Conservation (phyloP, 2,329 filamentous ascomycete genomes). For the Alternaria arbusti region DNA sequence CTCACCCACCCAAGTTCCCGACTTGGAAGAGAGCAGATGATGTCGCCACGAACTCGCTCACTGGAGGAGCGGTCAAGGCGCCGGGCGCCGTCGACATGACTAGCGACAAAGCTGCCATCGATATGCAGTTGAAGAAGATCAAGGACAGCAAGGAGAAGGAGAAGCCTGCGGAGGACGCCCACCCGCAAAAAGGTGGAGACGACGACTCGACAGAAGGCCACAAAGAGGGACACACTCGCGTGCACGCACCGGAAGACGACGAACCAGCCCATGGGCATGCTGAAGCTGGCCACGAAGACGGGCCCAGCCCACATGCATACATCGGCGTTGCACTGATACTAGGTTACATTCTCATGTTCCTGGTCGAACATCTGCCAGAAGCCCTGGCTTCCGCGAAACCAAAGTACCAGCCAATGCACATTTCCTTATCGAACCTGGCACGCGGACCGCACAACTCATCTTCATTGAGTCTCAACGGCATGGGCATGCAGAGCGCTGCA, state of each 20-base stretch:
- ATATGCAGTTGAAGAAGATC: slow-evolving; percentile 25
- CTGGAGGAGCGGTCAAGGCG: slow-evolving; percentile 27
- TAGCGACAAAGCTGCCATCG: slow-evolving; percentile 29
- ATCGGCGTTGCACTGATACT: slow-evolving; percentile 86
- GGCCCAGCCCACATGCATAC: slow-evolving; percentile 67
- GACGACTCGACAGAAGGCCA: slow-evolving; percentile 49
- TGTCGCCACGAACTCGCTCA: slow-evolving; percentile 19
- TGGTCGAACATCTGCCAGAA: slow-evolving; percentile 70
- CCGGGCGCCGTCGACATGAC: slow-evolving; percentile 23
- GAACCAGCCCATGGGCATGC: slow-evolving; percentile 54
- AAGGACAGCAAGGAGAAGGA: slow-evolving; percentile 34
- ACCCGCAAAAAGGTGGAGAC: slow-evolving; percentile 45
- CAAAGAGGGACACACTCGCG: slow-evolving; percentile 46
- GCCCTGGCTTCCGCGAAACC: slow-evolving; percentile 59
- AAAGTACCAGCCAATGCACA: slow-evolving; percentile 76
- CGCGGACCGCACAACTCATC: slow-evolving; percentile 54
- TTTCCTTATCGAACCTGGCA: slow-evolving; percentile 83
- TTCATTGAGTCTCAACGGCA: slow-evolving; percentile 42
- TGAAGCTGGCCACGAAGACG: slow-evolving; percentile 50
- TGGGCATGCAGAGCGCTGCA: slow-evolving; percentile 33
- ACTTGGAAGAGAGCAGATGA: slow-evolving; percentile 28
- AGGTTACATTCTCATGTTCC: slow-evolving; percentile 95
- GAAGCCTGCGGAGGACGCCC: slow-evolving; percentile 26
- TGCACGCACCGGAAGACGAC: slow-evolving; percentile 41
- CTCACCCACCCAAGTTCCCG: slow-evolving; percentile 29